Base-by-base conservation (phyloP, 495 filamentous ascomycete genomes). In the Neurospora sp. region DNA sequence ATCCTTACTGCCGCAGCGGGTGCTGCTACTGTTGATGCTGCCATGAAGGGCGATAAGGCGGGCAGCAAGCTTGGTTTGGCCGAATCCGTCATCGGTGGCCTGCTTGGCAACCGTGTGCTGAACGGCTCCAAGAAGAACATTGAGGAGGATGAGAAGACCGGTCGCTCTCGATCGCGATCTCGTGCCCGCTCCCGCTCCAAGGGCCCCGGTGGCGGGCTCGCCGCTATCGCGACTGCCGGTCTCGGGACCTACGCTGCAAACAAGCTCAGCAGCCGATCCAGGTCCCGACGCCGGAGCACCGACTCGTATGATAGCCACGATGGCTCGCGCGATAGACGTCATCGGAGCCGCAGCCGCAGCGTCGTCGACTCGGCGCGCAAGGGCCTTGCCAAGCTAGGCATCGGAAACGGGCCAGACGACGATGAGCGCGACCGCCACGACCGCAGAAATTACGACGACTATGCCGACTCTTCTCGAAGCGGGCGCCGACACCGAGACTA, bases 1-100 rank as follows among this genome's bases (percentile, higher is more conserved):
- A 89, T 97, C 73, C 86, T 96, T 22, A 97, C 94, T 35, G 94
- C 94, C 22, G 94, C 94, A 20, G 87, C 95, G 40, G 89, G 91
- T 76, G 93, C 94, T 61, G 94, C 91, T 76, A 91, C 93, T 39
- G 90, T 96, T 72, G 93, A 96, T 80, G 91, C 91, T 31, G 86
- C 94, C 70, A 88, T 88, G 46, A 88, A 95, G 74, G 87, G 89
- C n/a, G 88, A 89, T n/a, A 89, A 91, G 75, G 79, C 77, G 40
- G 88, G 93, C 76, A 86, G 86, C 78, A 94, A 90, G 78, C 86
- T 90, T 35, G 85, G 86, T 73, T 77, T 88, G 61, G 81, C 88
- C 46, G 93, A 95, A 78, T 91, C 94, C 44, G 93, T 94, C 53
- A 85, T 97, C 72, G 94, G 93, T 74, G 94, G 94, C 79, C 88